A percentile compares a stretch with the other conserved stretches of the same genome.
These are phyloP conservation scores for Rhodotorula toruloides DNA, from an alignment of 768 basidiomycete genomes.

Conservation along the genomic window DNA sequence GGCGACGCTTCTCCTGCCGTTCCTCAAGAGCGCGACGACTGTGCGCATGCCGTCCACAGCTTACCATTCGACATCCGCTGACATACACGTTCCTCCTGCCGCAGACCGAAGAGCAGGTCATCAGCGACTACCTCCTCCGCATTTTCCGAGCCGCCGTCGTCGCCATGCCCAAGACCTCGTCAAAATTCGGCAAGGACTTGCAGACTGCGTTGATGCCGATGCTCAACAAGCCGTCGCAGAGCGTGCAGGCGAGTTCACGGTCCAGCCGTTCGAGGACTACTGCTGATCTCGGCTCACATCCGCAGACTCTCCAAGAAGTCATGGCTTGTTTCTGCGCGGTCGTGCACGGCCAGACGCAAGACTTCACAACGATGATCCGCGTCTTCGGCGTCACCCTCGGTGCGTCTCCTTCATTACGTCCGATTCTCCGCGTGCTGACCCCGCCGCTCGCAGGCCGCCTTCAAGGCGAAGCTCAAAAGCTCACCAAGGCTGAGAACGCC, in stretches of 20 bases:
- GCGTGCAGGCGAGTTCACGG: constrained; percentile 1
- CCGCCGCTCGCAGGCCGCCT: constrained; percentile 47
- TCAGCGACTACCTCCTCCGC: constrained; percentile 78
- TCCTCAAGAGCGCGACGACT: constrained; percentile 73
- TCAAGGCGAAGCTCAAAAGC: constrained; percentile 57
- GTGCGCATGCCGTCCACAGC: constrained; percentile 53
- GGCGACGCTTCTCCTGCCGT: constrained; percentile 80
- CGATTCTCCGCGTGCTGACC: too few relatives aligned
- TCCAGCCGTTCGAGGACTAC: neutral
- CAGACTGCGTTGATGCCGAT: constrained; percentile 77
- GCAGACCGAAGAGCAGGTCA: constrained; percentile 74
- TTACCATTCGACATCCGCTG: neutral
- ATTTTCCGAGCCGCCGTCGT: constrained; percentile 82
- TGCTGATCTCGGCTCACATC: neutral
- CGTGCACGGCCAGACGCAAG: constrained; percentile 77
- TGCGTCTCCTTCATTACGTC: neutral
- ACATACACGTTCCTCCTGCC: neutral
- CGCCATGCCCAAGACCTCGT: constrained; percentile 65
- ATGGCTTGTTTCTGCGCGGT: constrained; percentile 88
- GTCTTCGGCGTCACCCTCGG: constrained; percentile 52
- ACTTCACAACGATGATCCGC: constrained; percentile 69
- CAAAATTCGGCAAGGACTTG: constrained; percentile 80
- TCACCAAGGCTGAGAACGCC: constrained; percentile 38
- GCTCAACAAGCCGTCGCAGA: constrained; percentile 64
- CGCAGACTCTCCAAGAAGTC: constrained; percentile 77